Evolutionary conservation across 1,284 basidiomycete genomes (phyloP), one percentile per base, ranked within the genome.

Genomic region (Heliocybe sulcata): DNA sequence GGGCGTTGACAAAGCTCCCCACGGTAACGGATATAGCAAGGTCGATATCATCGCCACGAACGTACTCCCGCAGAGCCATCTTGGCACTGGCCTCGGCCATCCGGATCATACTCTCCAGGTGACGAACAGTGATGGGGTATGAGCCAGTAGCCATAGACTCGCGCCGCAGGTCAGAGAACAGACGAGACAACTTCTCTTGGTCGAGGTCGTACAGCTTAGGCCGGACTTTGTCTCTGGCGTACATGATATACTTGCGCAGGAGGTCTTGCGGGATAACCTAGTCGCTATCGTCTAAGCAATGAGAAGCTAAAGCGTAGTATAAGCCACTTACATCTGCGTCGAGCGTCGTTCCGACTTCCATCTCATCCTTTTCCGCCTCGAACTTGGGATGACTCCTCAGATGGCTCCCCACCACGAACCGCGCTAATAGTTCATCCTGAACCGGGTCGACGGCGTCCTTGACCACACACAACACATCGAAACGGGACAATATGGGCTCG

Each of bases 241-340:
- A 99, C 90, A 98, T 97, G 75, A 99, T 98, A 72, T 99, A 99
- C 70, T 99, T 99, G 57, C 92, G 85, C n/a, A 99, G 81, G 51
- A 95, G 71, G 61, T 99, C 96, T 79, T 99, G 97, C 0, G 95
- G 90, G 63, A 99, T 97, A 60, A 98, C 83, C 94, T 98, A 63
- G 14, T 51, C 22, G 55, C 35, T 23, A 29, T 1, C 22, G 6
- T n/a, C 55, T 47, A 29, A 35, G 49, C 55, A 49, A 58, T 49
- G 35, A 16, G 45, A 58, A 42, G 14, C 35, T 42, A 45, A 38
- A 35, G 35, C 47, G 55, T 14, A 48, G 26, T 16, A 20, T 55
- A 9, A 9, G 4, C 14, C 26, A 72, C 88, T 69, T 69, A 96
- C 94, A 74, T 98, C 95, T 35, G 86, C 92, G 66, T 99, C 97